phyloP scores from a whole-genome alignment of 2,329 filamentous ascomycete species.

The Fusarium lateritium region DNA sequence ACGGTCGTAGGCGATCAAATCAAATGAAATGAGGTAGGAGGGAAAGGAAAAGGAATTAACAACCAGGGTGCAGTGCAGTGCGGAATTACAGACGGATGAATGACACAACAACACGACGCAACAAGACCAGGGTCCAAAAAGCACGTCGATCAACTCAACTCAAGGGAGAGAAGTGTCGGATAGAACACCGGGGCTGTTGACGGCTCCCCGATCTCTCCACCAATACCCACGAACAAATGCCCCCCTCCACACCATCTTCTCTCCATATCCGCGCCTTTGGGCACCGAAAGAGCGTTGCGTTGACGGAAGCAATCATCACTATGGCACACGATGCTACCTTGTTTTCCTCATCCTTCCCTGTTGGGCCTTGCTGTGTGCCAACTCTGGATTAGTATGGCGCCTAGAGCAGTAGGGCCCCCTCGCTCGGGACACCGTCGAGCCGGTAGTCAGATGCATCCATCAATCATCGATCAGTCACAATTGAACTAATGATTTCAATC shows the following conservation, averaged over 20 bases:
- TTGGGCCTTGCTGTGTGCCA: constrained; percentile 35
- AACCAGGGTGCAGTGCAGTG: background rate
- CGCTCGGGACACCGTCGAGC: constrained; percentile 35
- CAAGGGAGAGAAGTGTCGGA: background rate
- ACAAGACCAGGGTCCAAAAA: no score
- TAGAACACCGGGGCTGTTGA: constrained; percentile 19
- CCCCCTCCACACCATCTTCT: constrained; percentile 17
- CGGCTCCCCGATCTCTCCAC: constrained; percentile 41
- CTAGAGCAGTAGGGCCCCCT: constrained; percentile 25
- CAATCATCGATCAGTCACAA: constrained; percentile 36
- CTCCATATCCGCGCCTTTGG: constrained; percentile 23
- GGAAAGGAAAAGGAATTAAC: background rate
- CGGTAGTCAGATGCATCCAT: constrained; percentile 35
- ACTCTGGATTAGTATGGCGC: constrained; percentile 31
- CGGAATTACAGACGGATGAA: background rate
- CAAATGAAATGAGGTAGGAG: background rate
- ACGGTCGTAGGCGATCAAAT: no score
- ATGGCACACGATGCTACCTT: constrained; percentile 32
- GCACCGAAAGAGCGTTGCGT: constrained; percentile 32
- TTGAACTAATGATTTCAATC: constrained; percentile 23
- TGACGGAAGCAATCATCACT: constrained; percentile 35
- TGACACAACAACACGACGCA: background rate
- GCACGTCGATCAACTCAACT: constrained; percentile 11
- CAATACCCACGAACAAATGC: constrained; percentile 17
- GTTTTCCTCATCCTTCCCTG: constrained; percentile 31